These are phyloP conservation scores for Microsporum canis DNA, from an alignment of 2,329 filamentous ascomycete species.

Conservation along the genomic window DNA sequence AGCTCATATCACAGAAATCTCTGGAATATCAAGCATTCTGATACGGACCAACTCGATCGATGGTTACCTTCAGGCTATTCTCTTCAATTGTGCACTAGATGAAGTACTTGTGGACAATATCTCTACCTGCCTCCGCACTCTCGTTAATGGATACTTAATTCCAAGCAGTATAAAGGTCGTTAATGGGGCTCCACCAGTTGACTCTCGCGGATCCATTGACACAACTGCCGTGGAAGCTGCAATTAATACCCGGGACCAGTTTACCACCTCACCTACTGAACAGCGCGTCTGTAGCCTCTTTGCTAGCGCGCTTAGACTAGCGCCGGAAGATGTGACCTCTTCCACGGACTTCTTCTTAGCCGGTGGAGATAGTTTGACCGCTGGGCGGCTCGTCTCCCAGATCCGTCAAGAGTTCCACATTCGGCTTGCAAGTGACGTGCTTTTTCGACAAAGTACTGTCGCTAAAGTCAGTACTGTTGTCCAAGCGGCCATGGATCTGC, in stretches of 20 bases:
- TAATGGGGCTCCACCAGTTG: neutral
- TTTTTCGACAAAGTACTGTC: neutral
- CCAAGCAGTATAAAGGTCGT: neutral
- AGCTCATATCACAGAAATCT: neutral
- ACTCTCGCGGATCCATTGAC: neutral
- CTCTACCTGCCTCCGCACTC: neutral
- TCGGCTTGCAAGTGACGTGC: neutral
- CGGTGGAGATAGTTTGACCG: slow-evolving; percentile 4
- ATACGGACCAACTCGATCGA: neutral
- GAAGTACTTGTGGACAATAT: neutral
- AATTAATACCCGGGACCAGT: neutral
- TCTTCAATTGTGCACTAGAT: neutral
- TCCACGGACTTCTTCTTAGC: slow-evolving; percentile 1
- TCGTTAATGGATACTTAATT: slow-evolving; percentile 1
- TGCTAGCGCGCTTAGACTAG: neutral
- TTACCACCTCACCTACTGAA: neutral
- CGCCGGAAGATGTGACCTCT: neutral
- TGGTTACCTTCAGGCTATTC: neutral
- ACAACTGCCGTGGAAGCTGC: neutral
- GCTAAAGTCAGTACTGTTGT: neutral
- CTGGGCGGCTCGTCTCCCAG: neutral
- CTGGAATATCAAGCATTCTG: neutral
- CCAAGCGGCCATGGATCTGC: neutral
- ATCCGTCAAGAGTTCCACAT: neutral
- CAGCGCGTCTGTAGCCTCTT: neutral